Evolutionary conservation across 2,329 filamentous ascomycete genomes (phyloP).

Genomic region (Fusarium guadeloupense): DNA sequence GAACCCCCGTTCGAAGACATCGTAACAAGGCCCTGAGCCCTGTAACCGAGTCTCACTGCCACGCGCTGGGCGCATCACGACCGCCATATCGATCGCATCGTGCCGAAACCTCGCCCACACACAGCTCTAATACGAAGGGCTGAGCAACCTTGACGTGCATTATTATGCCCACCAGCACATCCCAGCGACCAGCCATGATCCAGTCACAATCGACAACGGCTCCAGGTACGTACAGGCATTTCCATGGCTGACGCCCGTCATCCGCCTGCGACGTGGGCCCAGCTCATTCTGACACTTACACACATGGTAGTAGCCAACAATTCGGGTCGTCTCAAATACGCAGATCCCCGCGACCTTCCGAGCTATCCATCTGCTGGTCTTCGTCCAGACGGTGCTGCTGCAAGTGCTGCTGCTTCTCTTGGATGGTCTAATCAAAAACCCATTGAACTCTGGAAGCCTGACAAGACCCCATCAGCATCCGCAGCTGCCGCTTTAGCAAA

Average conservation of each 20-base stretch:
- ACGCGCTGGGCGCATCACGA: conserved; percentile 13
- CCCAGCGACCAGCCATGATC: conserved; percentile 42
- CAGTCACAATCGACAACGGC: conserved; percentile 36
- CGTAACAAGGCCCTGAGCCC: conserved; percentile 8
- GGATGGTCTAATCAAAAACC: conserved; percentile 76
- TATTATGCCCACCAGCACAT: conserved; percentile 29
- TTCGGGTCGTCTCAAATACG: conserved; percentile 70
- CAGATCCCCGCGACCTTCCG: conserved; percentile 75
- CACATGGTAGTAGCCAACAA: conserved; percentile 40
- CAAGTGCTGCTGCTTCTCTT: conserved; percentile 76
- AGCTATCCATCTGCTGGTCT: conserved; percentile 77
- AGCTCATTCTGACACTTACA: conserved; percentile 27
- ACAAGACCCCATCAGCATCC: conserved; percentile 62
- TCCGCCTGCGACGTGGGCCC: conserved; percentile 14
- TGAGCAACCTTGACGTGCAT: conserved; percentile 21
- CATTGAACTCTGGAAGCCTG: conserved; percentile 72
- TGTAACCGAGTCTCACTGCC: conserved; percentile 1
- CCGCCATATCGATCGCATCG: conserved; percentile 3
- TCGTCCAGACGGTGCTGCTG: conserved; percentile 65
- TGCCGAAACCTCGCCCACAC: conserved; percentile 14
- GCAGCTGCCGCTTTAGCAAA: conserved; percentile 55
- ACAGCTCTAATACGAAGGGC: conserved; percentile 31
- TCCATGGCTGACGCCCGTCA: conserved; percentile 19
- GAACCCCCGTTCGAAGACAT: conserved; percentile 4
- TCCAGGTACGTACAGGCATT: conserved; percentile 38